phyloP scores from a whole-genome alignment of 2,329 filamentous ascomycete species.

The Lasiodiplodia citricola region DNA sequence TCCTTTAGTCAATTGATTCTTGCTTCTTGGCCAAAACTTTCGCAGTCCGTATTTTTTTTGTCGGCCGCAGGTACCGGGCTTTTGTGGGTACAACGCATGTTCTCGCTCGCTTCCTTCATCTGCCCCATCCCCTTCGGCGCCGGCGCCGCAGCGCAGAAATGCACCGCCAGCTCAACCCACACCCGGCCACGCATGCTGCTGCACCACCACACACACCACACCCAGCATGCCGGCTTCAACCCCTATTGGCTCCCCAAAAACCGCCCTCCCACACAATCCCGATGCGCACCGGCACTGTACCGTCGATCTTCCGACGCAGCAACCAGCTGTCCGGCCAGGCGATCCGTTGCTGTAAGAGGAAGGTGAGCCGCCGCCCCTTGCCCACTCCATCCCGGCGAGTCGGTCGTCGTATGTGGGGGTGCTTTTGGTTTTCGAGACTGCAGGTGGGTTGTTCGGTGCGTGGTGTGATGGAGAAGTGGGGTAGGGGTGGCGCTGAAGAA shows the following conservation, averaged over 20 bases:
- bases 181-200: not conserved
- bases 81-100: constrained; percentile 10
- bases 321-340: not conserved
- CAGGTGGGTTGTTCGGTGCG: not conserved
- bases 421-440: not conserved
- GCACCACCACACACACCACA: not conserved
- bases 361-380: not conserved
- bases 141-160: not conserved
- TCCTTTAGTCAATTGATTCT: not conserved
- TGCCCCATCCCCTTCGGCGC: not conserved
- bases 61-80: not conserved
- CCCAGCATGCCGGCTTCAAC: not conserved
- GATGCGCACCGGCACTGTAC: not conserved
- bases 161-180: not conserved
- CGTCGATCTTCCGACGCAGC: not conserved
- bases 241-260: not conserved
- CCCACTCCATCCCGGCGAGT: not conserved
- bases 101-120: constrained; percentile 11
- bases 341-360: not conserved
- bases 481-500: not conserved
- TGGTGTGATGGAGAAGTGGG: not conserved
- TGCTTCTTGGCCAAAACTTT: not conserved
- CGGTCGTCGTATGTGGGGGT: not conserved
- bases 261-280: not conserved
- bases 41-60: not conserved